A percentile compares a stretch with the other conserved stretches of the same genome.
phyloP scores from a whole-genome alignment of 2,329 filamentous ascomycete species.

The Fusarium secorum region DNA sequence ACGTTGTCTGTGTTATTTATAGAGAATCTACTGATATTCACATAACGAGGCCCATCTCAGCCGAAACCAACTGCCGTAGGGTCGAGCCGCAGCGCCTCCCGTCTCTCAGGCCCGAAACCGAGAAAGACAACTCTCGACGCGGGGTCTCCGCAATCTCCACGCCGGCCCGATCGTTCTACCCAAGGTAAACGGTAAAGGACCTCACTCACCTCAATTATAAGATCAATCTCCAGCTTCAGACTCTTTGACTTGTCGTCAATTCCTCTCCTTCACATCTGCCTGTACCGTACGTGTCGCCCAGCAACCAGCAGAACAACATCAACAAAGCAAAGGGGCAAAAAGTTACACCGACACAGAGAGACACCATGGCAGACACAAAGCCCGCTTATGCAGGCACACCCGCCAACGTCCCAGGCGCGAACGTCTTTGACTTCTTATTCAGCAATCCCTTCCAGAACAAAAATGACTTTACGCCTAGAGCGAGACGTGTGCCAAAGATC shows the following conservation, averaged over 20 bases:
- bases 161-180: conserved; percentile 20
- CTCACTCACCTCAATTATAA: conserved; percentile 23
- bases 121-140: conserved; percentile 2
- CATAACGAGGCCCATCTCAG: conserved; percentile 9
- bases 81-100: not conserved
- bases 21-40: not conserved
- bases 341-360: not conserved
- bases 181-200: conserved; percentile 12
- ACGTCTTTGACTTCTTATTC: conserved; percentile 50
- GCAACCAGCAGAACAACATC: conserved; percentile 5
- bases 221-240: not conserved
- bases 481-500: conserved; percentile 45
- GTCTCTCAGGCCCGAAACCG: not conserved
- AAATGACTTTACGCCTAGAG: conserved; percentile 41
- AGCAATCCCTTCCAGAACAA: conserved; percentile 48
- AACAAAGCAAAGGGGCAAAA: not conserved
- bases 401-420: conserved; percentile 36
- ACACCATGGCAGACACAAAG: conserved; percentile 21
- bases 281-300: not conserved
- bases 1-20: accelerated
- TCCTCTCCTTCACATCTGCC: not conserved
- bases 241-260: not conserved
- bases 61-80: conserved; percentile 33
- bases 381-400: conserved; percentile 27
- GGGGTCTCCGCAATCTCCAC: conserved; percentile 36